Percentiles rank a stretch among this genome's conserved stretches.
Evolutionary conservation across 176 grass and related monocot genomes (phyloP).

Genomic region (Microstegium vimineum): DNA sequence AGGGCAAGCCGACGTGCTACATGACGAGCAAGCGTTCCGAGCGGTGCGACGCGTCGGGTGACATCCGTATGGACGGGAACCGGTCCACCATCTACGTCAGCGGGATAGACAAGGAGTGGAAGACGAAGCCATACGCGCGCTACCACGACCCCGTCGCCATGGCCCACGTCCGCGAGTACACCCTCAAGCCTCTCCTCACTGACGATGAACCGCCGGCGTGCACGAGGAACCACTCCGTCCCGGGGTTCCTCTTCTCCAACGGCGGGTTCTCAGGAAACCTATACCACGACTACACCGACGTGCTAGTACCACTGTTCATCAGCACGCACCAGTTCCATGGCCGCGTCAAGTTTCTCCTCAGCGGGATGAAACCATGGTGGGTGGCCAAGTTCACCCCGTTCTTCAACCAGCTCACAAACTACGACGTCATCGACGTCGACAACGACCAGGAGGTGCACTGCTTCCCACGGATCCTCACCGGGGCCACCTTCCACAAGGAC

Average conservation of each 20-base stretch:
- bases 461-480: slow-evolving; percentile 48
- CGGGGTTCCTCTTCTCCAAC: slow-evolving; percentile 76
- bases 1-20: slow-evolving; percentile 60
- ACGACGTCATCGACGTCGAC: slow-evolving; percentile 70
- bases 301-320: slow-evolving; percentile 82
- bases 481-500: slow-evolving; percentile 88
- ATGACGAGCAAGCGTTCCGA: slow-evolving; percentile 75
- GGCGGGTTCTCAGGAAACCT: slow-evolving; percentile 85
- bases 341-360: slow-evolving; percentile 63
- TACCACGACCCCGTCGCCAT: slow-evolving; percentile 81
- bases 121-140: slow-evolving; percentile 85
- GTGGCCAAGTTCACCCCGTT: slow-evolving; percentile 62
- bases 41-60: slow-evolving; percentile 67
- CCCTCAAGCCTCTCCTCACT: slow-evolving; percentile 49
- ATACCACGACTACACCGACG: slow-evolving; percentile 96
- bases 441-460: slow-evolving; percentile 73
- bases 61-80: slow-evolving; percentile 62
- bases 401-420: slow-evolving; percentile 62
- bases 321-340: slow-evolving; percentile 66
- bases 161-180: slow-evolving; percentile 58
- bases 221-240: slow-evolving; percentile 73
- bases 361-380: slow-evolving; percentile 73
- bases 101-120: slow-evolving; percentile 50
- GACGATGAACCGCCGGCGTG: too few relatives aligned
- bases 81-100: slow-evolving; percentile 54